Conservation (phyloP, 2,329 filamentous ascomycete species). For the Fusarium sp. region DNA sequence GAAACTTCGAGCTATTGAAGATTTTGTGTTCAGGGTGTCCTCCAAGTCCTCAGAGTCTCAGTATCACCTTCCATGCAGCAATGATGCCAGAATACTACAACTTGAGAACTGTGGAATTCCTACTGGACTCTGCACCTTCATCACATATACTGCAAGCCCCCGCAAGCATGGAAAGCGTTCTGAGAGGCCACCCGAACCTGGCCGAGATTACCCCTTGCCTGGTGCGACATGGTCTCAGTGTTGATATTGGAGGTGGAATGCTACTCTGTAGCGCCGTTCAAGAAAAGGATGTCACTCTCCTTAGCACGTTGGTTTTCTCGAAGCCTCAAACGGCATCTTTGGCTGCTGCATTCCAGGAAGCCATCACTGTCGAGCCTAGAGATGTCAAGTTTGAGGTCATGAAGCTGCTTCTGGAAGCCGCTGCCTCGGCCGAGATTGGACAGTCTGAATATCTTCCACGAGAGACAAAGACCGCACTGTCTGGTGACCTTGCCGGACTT, state of each 20-base stretch:
- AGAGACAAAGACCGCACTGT: slow-evolving; percentile 3
- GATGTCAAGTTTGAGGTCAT: background rate
- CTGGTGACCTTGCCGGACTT: background rate
- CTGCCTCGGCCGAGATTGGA: slow-evolving; percentile 6
- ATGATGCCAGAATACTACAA: background rate
- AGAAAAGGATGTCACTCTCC: background rate
- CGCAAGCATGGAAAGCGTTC: fast-evolving
- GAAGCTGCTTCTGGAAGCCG: background rate
- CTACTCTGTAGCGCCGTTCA: background rate
- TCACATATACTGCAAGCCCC: background rate
- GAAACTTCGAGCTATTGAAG: background rate
- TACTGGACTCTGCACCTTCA: background rate
- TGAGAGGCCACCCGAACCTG: background rate
- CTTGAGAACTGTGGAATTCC: background rate
- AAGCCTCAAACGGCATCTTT: background rate
- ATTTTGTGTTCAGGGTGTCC: background rate
- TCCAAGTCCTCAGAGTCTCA: background rate
- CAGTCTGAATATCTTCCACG: slow-evolving; percentile 5
- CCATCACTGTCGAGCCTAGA: background rate
- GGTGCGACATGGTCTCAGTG: background rate
- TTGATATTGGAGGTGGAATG: background rate
- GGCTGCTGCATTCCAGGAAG: background rate
- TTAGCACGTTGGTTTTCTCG: background rate
- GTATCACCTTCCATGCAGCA: background rate
- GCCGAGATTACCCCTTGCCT: background rate